Conservation (phyloP, 352 stramenopile genomes). For the Pythium dissotocum region DNA sequence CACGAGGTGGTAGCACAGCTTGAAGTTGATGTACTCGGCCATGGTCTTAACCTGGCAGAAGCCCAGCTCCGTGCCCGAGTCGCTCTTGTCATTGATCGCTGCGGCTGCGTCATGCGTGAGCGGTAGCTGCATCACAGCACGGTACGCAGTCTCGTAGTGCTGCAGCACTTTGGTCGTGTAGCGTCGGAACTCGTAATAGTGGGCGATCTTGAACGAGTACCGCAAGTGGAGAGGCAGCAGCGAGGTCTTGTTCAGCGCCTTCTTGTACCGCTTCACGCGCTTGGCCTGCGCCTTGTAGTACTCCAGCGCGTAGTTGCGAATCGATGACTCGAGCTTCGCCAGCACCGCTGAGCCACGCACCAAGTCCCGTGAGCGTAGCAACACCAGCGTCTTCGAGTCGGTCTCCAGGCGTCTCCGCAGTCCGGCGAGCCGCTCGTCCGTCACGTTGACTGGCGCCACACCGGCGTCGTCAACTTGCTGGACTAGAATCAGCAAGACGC, state of each 20-base stretch:
- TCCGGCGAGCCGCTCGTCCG: conserved; percentile 71
- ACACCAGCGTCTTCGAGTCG: conserved; percentile 71
- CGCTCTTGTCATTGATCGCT: conserved; percentile 30
- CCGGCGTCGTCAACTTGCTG: conserved; percentile 78
- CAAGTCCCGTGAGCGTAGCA: conserved; percentile 69
- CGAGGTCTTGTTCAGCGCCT: conserved; percentile 64
- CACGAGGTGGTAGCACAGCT: conserved; percentile 87
- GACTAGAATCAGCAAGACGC: conserved; percentile 76
- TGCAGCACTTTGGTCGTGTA: conserved; percentile 87
- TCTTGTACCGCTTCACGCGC: conserved; percentile 88
- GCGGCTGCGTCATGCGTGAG: conserved; percentile 38
- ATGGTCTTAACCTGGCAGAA: conserved; percentile 79
- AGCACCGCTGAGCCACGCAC: conserved; percentile 56
- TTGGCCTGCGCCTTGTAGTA: conserved; percentile 90
- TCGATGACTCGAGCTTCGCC: conserved; percentile 68
- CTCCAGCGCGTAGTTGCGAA: conserved; percentile 79
- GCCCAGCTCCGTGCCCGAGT: conserved; percentile 37
- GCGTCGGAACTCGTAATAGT: conserved; percentile 88
- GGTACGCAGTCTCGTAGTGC: conserved; percentile 84
- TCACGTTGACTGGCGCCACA: conserved; percentile 56
- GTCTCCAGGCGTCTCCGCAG: conserved; percentile 70
- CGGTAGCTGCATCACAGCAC: conserved; percentile 56
- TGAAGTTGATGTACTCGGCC: conserved; percentile 88
- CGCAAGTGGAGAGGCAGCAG: conserved; percentile 62
- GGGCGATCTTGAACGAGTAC: conserved; percentile 89